These are phyloP conservation scores for Coemansia sp. DNA, from an alignment of 192 early-diverging fungal genomes.

Conservation along the genomic window DNA sequence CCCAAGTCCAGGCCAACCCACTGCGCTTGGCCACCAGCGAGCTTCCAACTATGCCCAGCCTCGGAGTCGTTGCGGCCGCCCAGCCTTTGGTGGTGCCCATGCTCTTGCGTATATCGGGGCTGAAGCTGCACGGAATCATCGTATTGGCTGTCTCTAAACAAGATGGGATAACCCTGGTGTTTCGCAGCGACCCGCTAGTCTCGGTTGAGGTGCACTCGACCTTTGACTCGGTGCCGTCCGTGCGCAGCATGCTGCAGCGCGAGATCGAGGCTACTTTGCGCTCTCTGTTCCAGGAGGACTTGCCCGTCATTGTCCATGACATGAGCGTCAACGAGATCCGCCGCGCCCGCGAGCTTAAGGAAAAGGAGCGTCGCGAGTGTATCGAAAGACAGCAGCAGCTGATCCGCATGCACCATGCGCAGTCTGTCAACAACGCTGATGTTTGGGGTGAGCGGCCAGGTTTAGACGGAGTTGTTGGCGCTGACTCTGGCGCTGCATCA, in stretches of 20 bases:
- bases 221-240: slow-evolving; percentile 90
- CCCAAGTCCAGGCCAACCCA: slow-evolving; percentile 80
- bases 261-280: slow-evolving; percentile 90
- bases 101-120: slow-evolving; percentile 85
- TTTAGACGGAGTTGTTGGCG: background rate
- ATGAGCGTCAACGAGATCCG: slow-evolving; percentile 64
- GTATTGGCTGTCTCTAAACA: slow-evolving; percentile 92
- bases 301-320: slow-evolving; percentile 92
- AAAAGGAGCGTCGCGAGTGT: slow-evolving; percentile 56
- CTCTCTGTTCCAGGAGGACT: slow-evolving; percentile 90
- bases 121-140: slow-evolving; percentile 88
- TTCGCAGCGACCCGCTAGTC: slow-evolving; percentile 97
- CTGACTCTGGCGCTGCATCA: slow-evolving; percentile 37
- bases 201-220: slow-evolving; percentile 94
- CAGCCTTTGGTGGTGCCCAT: slow-evolving; percentile 95
- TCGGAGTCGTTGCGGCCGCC: slow-evolving; percentile 83
- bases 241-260: slow-evolving; percentile 83
- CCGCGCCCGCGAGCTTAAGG: slow-evolving; percentile 35
- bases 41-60: slow-evolving; percentile 63
- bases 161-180: slow-evolving; percentile 93
- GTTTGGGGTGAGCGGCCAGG: slow-evolving; percentile 12
- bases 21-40: slow-evolving; percentile 57
- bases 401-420: slow-evolving; percentile 38
- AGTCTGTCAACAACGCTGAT: slow-evolving; percentile 15
- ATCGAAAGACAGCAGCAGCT: slow-evolving; percentile 62